These are phyloP conservation scores for Rhododendron molle DNA, from an alignment of 148 eudicot species.

Conservation along the genomic window DNA sequence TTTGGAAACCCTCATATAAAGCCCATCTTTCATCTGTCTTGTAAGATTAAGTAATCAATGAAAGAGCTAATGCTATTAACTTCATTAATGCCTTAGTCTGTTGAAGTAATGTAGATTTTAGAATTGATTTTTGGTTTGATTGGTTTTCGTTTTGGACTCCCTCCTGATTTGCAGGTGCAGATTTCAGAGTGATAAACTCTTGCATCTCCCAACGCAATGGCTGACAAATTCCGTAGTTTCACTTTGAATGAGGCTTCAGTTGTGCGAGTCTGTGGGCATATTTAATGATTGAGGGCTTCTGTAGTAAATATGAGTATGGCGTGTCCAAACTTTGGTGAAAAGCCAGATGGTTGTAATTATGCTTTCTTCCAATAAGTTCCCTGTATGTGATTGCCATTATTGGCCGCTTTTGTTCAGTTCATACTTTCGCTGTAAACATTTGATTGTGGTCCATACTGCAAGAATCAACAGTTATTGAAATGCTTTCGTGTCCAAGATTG, in stretches of 20 bases:
- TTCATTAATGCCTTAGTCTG: background rate
- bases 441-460: background rate
- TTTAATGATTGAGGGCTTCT: background rate
- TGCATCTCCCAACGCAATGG: background rate
- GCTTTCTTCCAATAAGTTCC: background rate
- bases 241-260: background rate
- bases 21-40: background rate
- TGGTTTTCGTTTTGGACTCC: background rate
- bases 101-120: background rate
- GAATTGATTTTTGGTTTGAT: background rate
- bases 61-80: background rate
- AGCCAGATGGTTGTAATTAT: background rate
- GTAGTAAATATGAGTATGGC: background rate
- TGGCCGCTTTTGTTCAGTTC: background rate
- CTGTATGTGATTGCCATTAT: background rate
- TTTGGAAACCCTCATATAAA: background rate
- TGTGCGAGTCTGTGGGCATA: background rate
- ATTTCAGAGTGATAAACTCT: background rate
- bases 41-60: background rate
- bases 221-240: background rate
- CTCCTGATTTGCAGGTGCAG: slow-evolving; percentile 4
- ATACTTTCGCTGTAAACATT: background rate
- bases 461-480: background rate
- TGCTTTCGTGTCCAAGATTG: background rate
- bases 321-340: background rate